Base-by-base conservation (phyloP, 306 rosid species). In the Geum urbanum region DNA sequence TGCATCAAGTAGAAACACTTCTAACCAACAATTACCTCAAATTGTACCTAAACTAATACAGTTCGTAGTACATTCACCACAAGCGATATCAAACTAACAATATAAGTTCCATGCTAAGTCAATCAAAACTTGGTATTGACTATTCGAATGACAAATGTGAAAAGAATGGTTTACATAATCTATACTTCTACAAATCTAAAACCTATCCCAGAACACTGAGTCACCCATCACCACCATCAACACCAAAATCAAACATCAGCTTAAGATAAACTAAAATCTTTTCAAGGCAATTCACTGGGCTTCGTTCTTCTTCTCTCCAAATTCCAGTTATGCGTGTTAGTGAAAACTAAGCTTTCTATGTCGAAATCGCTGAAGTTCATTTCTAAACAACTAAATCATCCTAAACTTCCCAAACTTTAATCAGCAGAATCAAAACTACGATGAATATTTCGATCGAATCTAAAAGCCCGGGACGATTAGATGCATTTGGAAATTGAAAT, bases 71-170 rank as follows among this genome's bases (percentile, higher is more conserved):
- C 22, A 0, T 44, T 22, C 41, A 47, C 56, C 70, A 46, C 6
- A 46, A 27, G 41, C 70, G 14, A 48, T 8, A 47, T 66, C 70
- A 66, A 66, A 66, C 13, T 47, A 66, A 66, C 22, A 45, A 14
- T 4, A 22, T 22, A 61, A 27, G 24, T 39, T 19, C n/a, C 40
- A 66, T 9, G 4, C 8, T 56, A 22, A 24, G 62, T 24, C 16
- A 11, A 9, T 27, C 39, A 6, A n/a, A 43, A n/a, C n/a, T 5
- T 41, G 18, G 37, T 41, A 8, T 20, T 7, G 6, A 27, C 13
- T 2, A 27, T 27, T 27, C 32, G 2, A 27, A 27, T 41, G 51
- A 43, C 7, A 44, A 44, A 22, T 10, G 5, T 60, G n/a, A n/a
- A n/a, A n/a, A n/a, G n/a, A 45, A 4, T 47, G 69, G 13, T 64